Evolutionary conservation across 176 grass and related monocot genomes (phyloP).

Genomic region (Hyparrhenia diplandra): DNA sequence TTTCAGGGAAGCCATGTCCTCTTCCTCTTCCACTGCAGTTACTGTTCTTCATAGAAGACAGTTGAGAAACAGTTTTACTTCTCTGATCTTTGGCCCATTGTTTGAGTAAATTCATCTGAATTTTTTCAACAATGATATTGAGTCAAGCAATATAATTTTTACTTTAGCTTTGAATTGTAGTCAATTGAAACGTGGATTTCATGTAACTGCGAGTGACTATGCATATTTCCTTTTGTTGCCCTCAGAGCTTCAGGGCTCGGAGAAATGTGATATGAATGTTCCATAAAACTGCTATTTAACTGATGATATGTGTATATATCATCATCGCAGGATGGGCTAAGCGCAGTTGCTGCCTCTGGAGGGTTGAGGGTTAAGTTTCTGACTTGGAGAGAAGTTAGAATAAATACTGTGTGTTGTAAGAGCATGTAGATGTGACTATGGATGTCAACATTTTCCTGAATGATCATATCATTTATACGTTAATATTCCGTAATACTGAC

Average conservation of each 20-base stretch:
- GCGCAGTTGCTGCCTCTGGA: not conserved
- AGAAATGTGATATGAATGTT: not conserved
- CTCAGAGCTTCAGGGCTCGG: not conserved
- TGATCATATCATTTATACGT: not conserved
- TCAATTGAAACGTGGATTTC: not conserved
- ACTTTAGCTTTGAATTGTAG: not conserved
- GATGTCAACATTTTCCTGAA: not conserved
- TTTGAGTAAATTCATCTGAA: not conserved
- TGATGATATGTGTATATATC: not conserved
- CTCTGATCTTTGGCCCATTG: not conserved
- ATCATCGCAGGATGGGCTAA: slow-evolving; percentile 45
- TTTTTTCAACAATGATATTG: not conserved
- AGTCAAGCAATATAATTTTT: not conserved
- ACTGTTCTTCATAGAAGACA: not conserved
- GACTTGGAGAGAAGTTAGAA: not conserved
- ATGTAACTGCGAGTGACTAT: not conserved
- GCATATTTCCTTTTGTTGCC: not conserved
- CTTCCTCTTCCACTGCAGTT: not conserved
- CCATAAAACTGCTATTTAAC: not conserved
- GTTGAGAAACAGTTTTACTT: not conserved
- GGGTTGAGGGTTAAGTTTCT: not conserved
- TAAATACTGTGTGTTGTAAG: not conserved
- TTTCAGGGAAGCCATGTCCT: not conserved
- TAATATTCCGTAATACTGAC: not conserved
- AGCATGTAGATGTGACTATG: not conserved